Conservation (phyloP, 345 rosid species). For the Euphorbia peplus region DNA sequence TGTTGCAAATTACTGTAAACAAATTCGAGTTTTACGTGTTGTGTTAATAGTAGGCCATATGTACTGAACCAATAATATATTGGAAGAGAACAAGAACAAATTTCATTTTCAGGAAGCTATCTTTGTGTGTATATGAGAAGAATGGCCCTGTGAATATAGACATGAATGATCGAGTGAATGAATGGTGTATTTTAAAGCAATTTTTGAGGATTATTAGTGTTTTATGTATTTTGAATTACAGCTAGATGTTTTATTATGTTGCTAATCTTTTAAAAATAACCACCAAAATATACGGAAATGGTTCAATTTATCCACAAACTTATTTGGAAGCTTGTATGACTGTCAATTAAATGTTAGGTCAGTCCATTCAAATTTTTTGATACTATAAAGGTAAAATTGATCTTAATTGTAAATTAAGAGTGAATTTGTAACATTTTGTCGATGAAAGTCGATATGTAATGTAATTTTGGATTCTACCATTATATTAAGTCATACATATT, state of each 20-base stretch:
- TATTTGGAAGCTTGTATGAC: no score
- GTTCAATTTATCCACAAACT: no score
- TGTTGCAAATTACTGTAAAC: conserved; percentile 19
- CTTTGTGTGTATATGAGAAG: not conserved
- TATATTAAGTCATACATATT: no score
- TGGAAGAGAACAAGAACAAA: not conserved
- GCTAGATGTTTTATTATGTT: not conserved
- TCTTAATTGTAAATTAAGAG: no score
- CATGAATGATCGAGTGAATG: conserved; percentile 2
- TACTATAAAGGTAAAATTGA: no score
- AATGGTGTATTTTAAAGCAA: conserved; percentile 3
- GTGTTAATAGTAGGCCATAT: conserved; percentile 22
- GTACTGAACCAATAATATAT: conserved; percentile 1
- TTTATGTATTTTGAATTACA: not conserved
- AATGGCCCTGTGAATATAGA: conserved; percentile 3
- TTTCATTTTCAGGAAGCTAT: not conserved
- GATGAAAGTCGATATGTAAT: no score
- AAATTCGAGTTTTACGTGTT: conserved; percentile 2
- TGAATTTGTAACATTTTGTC: no score
- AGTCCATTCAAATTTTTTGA: no score
- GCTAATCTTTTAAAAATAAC: no score
- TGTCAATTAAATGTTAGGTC: no score
- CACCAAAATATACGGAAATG: no score
- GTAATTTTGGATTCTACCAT: no score
- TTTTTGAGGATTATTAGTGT: not conserved